A percentile compares a stretch with the other conserved stretches of the same genome.
Evolutionary conservation across 176 grass and related monocot species (phyloP).

Genomic region (Cenchrus fungigraminus): DNA sequence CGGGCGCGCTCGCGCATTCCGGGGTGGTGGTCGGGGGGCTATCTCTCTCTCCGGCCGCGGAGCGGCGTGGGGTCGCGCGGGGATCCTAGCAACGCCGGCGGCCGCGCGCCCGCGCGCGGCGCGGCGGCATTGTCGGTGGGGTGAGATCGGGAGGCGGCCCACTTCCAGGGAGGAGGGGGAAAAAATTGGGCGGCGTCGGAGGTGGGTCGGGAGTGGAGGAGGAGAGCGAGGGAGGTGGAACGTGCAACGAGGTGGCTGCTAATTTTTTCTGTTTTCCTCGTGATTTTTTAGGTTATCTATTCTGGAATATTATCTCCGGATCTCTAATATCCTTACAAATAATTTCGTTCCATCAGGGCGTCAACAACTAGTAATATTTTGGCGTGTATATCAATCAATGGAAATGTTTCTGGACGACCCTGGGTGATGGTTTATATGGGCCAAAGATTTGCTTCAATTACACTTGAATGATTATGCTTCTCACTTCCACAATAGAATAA

Average conservation of each 20-base stretch:
- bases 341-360: neutral
- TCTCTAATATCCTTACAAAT: neutral
- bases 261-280: slow-evolving; percentile 23
- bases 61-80: slow-evolving; percentile 30
- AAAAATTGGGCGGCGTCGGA: slow-evolving; percentile 43
- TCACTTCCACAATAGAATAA: neutral
- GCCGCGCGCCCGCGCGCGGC: slow-evolving; percentile 47
- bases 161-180: slow-evolving; percentile 17
- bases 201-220: slow-evolving; percentile 30
- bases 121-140: slow-evolving; percentile 66
- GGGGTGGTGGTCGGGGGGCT: neutral
- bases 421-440: neutral
- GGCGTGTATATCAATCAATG: neutral
- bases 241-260: slow-evolving; percentile 43
- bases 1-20: slow-evolving; percentile 50
- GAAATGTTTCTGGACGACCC: neutral
- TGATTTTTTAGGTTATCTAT: slow-evolving; percentile 42
- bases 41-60: slow-evolving; percentile 4
- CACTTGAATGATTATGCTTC: neutral
- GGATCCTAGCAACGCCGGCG: slow-evolving; percentile 44
- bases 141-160: slow-evolving; percentile 32
- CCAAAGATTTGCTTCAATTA: neutral
- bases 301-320: slow-evolving; percentile 21
- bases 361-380: neutral
- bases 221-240: slow-evolving; percentile 27